These are phyloP conservation scores for Sphaerulina vaccinii DNA, from an alignment of 2,329 filamentous ascomycete genomes.

Conservation along the genomic window DNA sequence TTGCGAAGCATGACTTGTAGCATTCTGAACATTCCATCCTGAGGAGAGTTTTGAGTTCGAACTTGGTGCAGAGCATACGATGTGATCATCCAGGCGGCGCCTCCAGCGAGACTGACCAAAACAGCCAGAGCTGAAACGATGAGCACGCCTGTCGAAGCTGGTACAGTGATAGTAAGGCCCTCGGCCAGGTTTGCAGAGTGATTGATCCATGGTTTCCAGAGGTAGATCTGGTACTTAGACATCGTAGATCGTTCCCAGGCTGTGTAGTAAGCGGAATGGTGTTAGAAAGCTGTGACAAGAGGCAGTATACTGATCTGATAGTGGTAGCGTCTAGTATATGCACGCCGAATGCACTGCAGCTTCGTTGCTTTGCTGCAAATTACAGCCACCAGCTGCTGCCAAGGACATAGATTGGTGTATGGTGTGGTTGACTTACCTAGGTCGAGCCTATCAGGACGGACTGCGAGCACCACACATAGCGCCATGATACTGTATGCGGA, in stretches of 20 bases:
- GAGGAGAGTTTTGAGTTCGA: neutral
- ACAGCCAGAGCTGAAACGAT: conserved; percentile 10
- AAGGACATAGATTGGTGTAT: too few relatives aligned
- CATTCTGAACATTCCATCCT: conserved; percentile 1
- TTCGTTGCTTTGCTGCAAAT: too few relatives aligned
- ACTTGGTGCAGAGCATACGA: conserved; percentile 9
- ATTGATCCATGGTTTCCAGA: conserved; percentile 6
- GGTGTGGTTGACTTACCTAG: too few relatives aligned
- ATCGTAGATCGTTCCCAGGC: too few relatives aligned
- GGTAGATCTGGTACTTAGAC: neutral
- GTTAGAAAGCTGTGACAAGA: too few relatives aligned
- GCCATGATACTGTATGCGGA: too few relatives aligned
- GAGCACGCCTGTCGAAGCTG: conserved; percentile 3
- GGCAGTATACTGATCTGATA: too few relatives aligned
- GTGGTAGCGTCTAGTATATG: too few relatives aligned
- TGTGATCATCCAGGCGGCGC: conserved; percentile 8
- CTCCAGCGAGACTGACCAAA: conserved; percentile 10
- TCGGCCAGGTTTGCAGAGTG: conserved; percentile 4
- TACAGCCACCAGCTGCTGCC: too few relatives aligned
- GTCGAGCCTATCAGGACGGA: too few relatives aligned
- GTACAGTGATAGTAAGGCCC: conserved; percentile 7
- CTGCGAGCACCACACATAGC: too few relatives aligned
- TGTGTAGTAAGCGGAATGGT: neutral
- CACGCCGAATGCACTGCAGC: too few relatives aligned
- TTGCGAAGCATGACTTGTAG: conserved; percentile 14